Evolutionary conservation across 1,139 yeast genomes (phyloP).

Genomic region (Pichia sp.): DNA sequence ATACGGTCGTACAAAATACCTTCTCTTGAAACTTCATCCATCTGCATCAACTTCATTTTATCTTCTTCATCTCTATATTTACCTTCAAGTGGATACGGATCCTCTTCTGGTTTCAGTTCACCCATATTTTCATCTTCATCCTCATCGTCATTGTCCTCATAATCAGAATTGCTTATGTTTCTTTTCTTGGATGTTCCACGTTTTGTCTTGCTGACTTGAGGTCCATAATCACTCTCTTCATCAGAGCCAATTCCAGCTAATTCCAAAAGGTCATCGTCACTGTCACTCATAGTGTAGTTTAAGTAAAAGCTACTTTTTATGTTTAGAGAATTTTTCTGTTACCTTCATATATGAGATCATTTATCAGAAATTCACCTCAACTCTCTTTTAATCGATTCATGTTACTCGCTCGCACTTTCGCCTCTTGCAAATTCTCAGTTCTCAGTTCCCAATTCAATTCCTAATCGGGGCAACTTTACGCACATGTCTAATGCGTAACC

Average conservation of each 20-base stretch:
- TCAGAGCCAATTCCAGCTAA: constrained; percentile 69
- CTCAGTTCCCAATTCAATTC: too few species aligned
- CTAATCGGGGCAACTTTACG: too few species aligned
- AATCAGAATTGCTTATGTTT: constrained; percentile 13
- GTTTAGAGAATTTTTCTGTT: too few species aligned
- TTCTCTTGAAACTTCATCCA: constrained; percentile 93
- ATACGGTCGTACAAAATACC: constrained; percentile 85
- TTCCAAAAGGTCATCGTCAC: constrained; percentile 87
- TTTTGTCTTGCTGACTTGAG: constrained; percentile 21
- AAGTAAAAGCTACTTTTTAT: too few species aligned
- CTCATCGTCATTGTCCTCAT: constrained; percentile 25
- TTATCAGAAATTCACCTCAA: too few species aligned
- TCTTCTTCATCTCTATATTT: constrained; percentile 83
- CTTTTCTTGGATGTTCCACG: constrained; percentile 17
- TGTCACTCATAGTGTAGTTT: constrained; percentile 42
- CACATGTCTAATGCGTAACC: too few species aligned
- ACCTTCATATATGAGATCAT: too few species aligned
- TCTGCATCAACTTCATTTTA: constrained; percentile 52
- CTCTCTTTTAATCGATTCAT: too few species aligned
- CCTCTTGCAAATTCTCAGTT: too few species aligned
- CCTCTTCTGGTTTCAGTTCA: constrained; percentile 39
- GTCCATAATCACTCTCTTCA: constrained; percentile 29
- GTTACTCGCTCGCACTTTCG: too few species aligned
- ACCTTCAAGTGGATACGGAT: constrained; percentile 91
- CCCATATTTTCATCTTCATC: constrained; percentile 34